Evolutionary conservation across 306 rosid species (phyloP), one percentile per base, ranked within the genome.

Genomic region (Sindora glabra): DNA sequence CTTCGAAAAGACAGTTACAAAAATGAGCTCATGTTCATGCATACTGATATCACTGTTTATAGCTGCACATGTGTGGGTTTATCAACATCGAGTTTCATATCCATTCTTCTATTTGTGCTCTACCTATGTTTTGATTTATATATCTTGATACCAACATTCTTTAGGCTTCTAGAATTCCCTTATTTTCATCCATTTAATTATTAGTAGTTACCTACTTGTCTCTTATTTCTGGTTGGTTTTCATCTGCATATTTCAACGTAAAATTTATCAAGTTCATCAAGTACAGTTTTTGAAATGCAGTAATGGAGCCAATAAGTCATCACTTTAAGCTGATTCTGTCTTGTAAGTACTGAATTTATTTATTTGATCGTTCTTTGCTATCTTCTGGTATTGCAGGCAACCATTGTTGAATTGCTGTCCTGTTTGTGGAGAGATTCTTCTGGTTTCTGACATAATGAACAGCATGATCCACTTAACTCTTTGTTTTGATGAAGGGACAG

Each of bases 401-500:
- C 81, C 96, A 24, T 47, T 92, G 73, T 58, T 88, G 72, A 88
- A 69, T 64, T 74, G 94, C 78, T 92, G 96, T 68, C 96, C 96
- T 73, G 98, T 92, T 69, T 92, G 98, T 76, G 98, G 96, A 22
- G 98, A 92, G 86, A 68, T 50, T 67, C 95, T 92, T 69, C 79
- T 70, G 11, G 82, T 77, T 77, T 81, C 91, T 70, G 89, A 88
- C 77, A 76, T 62, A 75, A 74, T 92, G 74, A 83, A 74, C 81
- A 69, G 67, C 64, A 74, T 88, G 78, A 83, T 88, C 73, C 98
- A 88, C 80, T 55, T 91, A 75, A 83, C 92, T 34, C 82, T 91
- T 6, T 91, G 98, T 78, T 91, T 91, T 71, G 98, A 91, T 41
- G 96, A 91, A 72, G 96, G 96, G 72, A 91, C 95, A 56, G 98